Conservation (phyloP, 169 alveolate genomes). For the Plasmodium gonderi region DNA sequence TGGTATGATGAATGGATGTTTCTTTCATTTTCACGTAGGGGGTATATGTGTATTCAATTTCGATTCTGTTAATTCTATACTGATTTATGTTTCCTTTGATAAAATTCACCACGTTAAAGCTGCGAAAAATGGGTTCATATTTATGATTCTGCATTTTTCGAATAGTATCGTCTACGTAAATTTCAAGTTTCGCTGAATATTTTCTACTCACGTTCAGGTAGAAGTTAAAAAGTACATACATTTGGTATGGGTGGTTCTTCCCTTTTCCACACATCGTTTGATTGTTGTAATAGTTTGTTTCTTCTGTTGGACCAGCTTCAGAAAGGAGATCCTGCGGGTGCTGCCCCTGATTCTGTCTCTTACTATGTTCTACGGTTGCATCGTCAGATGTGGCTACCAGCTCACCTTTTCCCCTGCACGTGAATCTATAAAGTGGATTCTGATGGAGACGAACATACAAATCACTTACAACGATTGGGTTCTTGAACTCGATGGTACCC, state of each 20-base stretch:
- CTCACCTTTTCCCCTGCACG: background rate
- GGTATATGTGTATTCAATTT: slow-evolving; percentile 28
- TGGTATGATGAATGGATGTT: background rate
- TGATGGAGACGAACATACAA: slow-evolving; percentile 18
- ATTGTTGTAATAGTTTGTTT: background rate
- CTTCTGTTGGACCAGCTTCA: too few relatives aligned
- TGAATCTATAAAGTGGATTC: slow-evolving; percentile 23
- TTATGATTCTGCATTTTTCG: background rate
- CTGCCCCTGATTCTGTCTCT: background rate
- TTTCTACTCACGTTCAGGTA: slow-evolving; percentile 27
- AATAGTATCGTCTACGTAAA: slow-evolving; percentile 29
- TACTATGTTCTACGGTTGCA: too few relatives aligned
- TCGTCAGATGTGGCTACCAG: background rate
- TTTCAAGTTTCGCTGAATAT: slow-evolving; percentile 11
- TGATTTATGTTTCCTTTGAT: slow-evolving; percentile 30
- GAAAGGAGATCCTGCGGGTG: too few relatives aligned
- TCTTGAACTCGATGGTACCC: slow-evolving; percentile 16
- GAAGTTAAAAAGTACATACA: slow-evolving; percentile 47
- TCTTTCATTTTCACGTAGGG: background rate
- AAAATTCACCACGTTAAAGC: slow-evolving; percentile 32
- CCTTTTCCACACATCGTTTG: background rate
- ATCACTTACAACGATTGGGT: slow-evolving; percentile 41
- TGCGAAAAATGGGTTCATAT: background rate
- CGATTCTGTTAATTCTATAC: slow-evolving; percentile 60
- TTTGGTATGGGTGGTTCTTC: background rate